A percentile compares a stretch with the other conserved stretches of the same genome.
Evolutionary conservation across 495 filamentous ascomycete species (phyloP).

Genomic region (Penicillium turbatum): DNA sequence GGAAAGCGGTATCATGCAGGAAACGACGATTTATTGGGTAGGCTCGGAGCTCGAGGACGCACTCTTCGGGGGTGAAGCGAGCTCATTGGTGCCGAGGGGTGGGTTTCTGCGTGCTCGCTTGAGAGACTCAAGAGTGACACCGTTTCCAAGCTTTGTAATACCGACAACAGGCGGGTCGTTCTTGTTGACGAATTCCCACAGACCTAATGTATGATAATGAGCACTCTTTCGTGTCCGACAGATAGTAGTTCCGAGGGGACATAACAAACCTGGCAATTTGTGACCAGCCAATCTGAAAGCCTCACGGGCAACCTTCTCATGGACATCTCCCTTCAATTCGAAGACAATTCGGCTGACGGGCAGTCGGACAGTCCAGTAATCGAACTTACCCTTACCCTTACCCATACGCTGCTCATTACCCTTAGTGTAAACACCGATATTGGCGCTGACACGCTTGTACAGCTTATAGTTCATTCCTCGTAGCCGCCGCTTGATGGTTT

Average conservation of each 20-base stretch:
- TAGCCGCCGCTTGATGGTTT: slow-evolving; percentile 82
- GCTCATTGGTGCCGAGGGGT: slow-evolving; percentile 41
- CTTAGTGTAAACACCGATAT: slow-evolving; percentile 89
- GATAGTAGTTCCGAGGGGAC: neutral
- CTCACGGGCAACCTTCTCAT: slow-evolving; percentile 92
- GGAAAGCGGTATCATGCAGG: slow-evolving; percentile 7
- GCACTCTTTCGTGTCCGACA: slow-evolving; percentile 13
- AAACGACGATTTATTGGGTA: slow-evolving; percentile 34
- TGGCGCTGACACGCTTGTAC: slow-evolving; percentile 85
- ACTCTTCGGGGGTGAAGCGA: slow-evolving; percentile 32
- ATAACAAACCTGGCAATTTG: slow-evolving; percentile 84
- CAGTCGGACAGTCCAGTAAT: slow-evolving; percentile 89
- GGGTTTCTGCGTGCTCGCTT: slow-evolving; percentile 69
- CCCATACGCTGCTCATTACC: slow-evolving; percentile 98
- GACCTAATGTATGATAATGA: slow-evolving; percentile 51
- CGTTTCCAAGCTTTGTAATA: slow-evolving; percentile 79
- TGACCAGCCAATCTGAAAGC: slow-evolving; percentile 91
- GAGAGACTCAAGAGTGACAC: slow-evolving; percentile 74
- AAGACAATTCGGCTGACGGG: slow-evolving; percentile 85
- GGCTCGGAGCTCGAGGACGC: slow-evolving; percentile 37
- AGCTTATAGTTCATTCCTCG: slow-evolving; percentile 89
- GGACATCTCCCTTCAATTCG: slow-evolving; percentile 83
- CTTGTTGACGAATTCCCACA: slow-evolving; percentile 91
- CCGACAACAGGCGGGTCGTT: slow-evolving; percentile 90
- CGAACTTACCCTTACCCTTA: slow-evolving; percentile 96